phyloP scores from a whole-genome alignment of 2,329 filamentous ascomycete species.

The Neonectria neomacrospora region DNA sequence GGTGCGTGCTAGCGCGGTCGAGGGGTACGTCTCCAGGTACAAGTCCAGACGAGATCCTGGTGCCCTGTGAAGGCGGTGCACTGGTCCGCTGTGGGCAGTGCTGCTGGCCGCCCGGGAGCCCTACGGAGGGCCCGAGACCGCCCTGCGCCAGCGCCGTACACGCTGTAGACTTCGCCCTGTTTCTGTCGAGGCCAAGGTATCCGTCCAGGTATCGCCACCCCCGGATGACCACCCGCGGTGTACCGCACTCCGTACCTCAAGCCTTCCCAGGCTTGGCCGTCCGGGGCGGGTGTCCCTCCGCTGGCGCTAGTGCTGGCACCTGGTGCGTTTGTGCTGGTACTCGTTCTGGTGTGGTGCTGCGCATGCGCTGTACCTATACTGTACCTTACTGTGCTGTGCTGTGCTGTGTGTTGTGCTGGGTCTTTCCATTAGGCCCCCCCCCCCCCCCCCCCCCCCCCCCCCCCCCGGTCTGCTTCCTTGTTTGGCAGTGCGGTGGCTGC shows the following conservation, averaged over 20 bases:
- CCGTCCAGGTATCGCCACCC: constrained; percentile 32
- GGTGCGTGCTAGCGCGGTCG: constrained; percentile 38
- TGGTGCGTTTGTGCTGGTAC: constrained; percentile 29
- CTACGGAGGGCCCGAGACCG: constrained; percentile 23
- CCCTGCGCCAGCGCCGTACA: constrained; percentile 18
- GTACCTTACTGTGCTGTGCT: constrained; percentile 10
- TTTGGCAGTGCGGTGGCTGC: constrained; percentile 38
- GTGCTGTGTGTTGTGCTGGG: constrained; percentile 28
- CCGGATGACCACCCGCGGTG: constrained; percentile 34
- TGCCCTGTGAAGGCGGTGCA: constrained; percentile 22
- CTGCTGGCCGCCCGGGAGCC: constrained; percentile 18
- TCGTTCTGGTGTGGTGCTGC: constrained; percentile 11
- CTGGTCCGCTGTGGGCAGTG: constrained; percentile 19
- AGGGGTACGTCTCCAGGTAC: constrained; percentile 21
- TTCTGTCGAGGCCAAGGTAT: constrained; percentile 11
- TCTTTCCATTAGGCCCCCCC: constrained; percentile 30
- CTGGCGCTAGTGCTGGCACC: constrained; percentile 25
- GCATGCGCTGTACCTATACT: constrained; percentile 21
- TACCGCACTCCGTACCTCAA: constrained; percentile 33
- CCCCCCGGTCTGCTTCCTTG: constrained; percentile 42
- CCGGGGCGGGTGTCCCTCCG: constrained; percentile 31
- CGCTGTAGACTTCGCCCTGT: constrained; percentile 10
- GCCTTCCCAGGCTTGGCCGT: constrained; percentile 35
- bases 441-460: constrained; percentile 37
- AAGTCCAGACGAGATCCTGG: constrained; percentile 10